A percentile compares a stretch with the other conserved stretches of the same genome.
Evolutionary conservation across 1,284 basidiomycete genomes (phyloP).

Genomic region (Microbotryomycetes sp.): DNA sequence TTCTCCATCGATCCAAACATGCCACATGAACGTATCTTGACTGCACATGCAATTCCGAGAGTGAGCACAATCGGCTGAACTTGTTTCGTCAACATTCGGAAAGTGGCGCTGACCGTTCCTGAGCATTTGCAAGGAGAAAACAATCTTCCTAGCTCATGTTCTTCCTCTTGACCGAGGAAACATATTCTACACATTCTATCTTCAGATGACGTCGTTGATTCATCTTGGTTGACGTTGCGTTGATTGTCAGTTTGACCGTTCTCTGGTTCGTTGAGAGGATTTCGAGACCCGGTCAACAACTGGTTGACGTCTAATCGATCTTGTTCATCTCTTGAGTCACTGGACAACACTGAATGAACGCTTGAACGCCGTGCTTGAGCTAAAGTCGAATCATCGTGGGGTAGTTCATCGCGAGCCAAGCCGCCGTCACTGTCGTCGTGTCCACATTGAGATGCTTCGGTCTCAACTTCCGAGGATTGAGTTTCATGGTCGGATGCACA

Average conservation of each 20-base stretch:
- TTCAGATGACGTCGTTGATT: too few relatives aligned
- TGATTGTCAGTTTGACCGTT: background rate
- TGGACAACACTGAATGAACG: background rate
- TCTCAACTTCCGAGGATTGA: too few relatives aligned
- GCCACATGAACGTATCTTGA: slow-evolving; percentile 15
- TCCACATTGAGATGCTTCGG: too few relatives aligned
- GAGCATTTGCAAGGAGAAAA: slow-evolving; percentile 23
- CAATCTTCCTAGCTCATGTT: slow-evolving; percentile 14
- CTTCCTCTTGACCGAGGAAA: slow-evolving; percentile 18
- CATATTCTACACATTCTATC: slow-evolving; percentile 23
- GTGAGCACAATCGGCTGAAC: background rate
- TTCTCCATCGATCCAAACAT: slow-evolving; percentile 24
- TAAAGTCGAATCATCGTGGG: too few relatives aligned
- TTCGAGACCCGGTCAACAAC: background rate
- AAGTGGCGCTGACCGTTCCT: slow-evolving; percentile 8
- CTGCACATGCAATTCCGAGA: background rate
- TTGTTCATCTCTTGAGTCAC: background rate
- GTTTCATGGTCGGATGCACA: too few relatives aligned
- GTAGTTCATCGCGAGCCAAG: too few relatives aligned
- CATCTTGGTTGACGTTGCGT: too few relatives aligned
- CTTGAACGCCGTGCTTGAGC: background rate
- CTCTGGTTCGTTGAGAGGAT: background rate
- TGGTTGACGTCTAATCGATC: background rate
- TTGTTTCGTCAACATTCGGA: too few relatives aligned
- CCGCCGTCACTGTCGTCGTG: too few relatives aligned